phyloP scores from a whole-genome alignment of 2,329 filamentous ascomycete species.

The Cladosporium sphaerospermum region DNA sequence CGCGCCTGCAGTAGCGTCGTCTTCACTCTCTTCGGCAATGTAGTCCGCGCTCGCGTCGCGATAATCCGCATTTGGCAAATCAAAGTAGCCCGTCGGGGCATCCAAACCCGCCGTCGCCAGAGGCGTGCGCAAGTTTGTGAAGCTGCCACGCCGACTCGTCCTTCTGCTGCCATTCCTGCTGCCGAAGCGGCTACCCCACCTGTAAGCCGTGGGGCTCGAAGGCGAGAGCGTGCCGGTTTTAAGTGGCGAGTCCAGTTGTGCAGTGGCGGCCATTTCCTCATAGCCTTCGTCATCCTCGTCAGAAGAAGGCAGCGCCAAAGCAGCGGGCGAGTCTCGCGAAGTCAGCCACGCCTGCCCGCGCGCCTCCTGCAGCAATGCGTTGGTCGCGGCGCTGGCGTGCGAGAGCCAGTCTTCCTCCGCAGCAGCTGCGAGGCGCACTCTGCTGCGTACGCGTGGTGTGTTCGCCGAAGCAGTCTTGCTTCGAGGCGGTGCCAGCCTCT shows the following conservation, averaged over 20 bases:
- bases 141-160: constrained; percentile 35
- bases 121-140: constrained; percentile 33
- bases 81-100: constrained; percentile 24
- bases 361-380: constrained; percentile 51
- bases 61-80: constrained; percentile 14
- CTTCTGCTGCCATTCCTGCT: constrained; percentile 35
- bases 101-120: constrained; percentile 12
- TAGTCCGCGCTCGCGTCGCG: constrained; percentile 43
- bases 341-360: constrained; percentile 59
- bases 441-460: constrained; percentile 13
- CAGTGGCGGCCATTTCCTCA: constrained; percentile 29
- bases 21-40: constrained; percentile 31
- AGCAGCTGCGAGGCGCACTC: neutral
- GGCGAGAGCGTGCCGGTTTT: neutral
- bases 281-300: constrained; percentile 29
- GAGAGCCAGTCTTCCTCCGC: constrained; percentile 53
- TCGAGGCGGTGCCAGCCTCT: constrained; percentile 16
- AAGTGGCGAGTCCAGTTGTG: constrained; percentile 9
- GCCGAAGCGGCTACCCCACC: constrained; percentile 29
- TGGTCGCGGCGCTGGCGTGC: constrained; percentile 51
- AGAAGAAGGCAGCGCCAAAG: constrained; percentile 34
- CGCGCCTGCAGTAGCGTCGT: constrained; percentile 25
- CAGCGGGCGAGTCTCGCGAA: constrained; percentile 51
- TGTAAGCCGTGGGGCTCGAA: constrained; percentile 1
- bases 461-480: constrained; percentile 20